Conservation (phyloP, 345 rosid species). For the Conringia planisiliqua region DNA sequence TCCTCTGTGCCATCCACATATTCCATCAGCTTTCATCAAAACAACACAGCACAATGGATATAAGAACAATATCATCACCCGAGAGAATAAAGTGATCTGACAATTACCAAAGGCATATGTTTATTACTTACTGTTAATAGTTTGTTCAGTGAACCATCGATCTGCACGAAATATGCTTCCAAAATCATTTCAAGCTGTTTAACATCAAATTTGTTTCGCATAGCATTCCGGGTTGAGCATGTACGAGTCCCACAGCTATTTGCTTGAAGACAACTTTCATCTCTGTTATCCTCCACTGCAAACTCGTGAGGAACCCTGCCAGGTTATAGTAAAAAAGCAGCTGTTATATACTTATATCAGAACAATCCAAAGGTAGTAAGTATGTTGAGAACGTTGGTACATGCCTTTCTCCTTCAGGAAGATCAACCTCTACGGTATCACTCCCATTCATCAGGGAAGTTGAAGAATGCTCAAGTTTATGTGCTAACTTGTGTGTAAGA, state of each 20-base stretch:
- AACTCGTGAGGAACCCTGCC: constrained; percentile 52
- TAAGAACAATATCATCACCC: background rate
- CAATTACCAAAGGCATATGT: background rate
- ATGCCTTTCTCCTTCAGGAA: constrained; percentile 55
- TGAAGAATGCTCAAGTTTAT: constrained; percentile 61
- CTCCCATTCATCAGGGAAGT: constrained; percentile 50
- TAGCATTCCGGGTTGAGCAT: constrained; percentile 60
- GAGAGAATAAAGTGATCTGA: background rate
- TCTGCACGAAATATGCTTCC: constrained; percentile 92
- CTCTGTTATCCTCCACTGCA: constrained; percentile 1
- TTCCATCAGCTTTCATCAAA: constrained; percentile 64
- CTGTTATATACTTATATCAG: constrained; percentile 5
- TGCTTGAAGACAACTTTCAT: constrained; percentile 10
- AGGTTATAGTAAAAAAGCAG: constrained; percentile 11
- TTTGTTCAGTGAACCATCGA: constrained; percentile 86
- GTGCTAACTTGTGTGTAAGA: constrained; percentile 68
- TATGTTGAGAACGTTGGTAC: background rate
- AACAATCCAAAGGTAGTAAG: background rate
- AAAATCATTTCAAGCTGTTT: constrained; percentile 96
- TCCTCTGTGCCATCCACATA: constrained; percentile 92
- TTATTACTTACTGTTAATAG: constrained; percentile 68
- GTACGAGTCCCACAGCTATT: constrained; percentile 58
- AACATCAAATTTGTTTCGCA: constrained; percentile 62
- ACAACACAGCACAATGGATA: constrained; percentile 7
- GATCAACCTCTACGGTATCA: constrained; percentile 49